Percentiles rank a stretch among this genome's conserved stretches.
These are phyloP conservation scores for Tarenaya hassleriana DNA, from an alignment of 345 rosid species.

Conservation along the genomic window DNA sequence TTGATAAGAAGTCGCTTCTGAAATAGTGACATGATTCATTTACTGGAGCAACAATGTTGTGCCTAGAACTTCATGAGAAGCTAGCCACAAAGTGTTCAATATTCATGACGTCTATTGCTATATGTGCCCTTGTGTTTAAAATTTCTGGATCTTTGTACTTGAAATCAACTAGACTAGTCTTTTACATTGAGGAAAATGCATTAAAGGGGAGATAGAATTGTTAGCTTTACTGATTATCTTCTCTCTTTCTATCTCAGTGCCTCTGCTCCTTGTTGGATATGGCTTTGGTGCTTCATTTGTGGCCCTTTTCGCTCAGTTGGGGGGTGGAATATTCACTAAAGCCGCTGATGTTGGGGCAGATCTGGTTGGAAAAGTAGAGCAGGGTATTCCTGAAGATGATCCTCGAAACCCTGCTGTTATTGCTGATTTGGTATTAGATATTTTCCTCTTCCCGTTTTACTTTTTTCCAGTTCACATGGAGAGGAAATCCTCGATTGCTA, in stretches of 20 bases:
- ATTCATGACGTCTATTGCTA: too few relatives aligned
- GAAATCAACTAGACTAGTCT: constrained; percentile 1
- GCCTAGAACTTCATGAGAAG: constrained; percentile 1
- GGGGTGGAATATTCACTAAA: constrained; percentile 98
- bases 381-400: constrained; percentile 99
- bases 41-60: constrained; percentile 10
- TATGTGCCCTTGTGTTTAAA: too few relatives aligned
- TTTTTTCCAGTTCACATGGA: constrained; percentile 6
- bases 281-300: constrained; percentile 99
- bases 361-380: constrained; percentile 99
- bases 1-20: too few relatives aligned
- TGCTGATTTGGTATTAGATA: constrained; percentile 82
- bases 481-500: constrained; percentile 5
- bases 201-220: too few relatives aligned
- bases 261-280: constrained; percentile 97
- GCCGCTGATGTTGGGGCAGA: constrained; percentile 99
- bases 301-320: constrained; percentile 97
- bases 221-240: constrained; percentile 21
- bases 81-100: not conserved
- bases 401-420: constrained; percentile 99
- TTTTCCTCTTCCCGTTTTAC: constrained; percentile 14
- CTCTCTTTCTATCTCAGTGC: constrained; percentile 52
- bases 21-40: too few relatives aligned
- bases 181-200: constrained; percentile 1
- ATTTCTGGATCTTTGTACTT: too few relatives aligned